Evolutionary conservation across 495 filamentous ascomycete genomes (phyloP).

Genomic region (Penicillium argentinense): DNA sequence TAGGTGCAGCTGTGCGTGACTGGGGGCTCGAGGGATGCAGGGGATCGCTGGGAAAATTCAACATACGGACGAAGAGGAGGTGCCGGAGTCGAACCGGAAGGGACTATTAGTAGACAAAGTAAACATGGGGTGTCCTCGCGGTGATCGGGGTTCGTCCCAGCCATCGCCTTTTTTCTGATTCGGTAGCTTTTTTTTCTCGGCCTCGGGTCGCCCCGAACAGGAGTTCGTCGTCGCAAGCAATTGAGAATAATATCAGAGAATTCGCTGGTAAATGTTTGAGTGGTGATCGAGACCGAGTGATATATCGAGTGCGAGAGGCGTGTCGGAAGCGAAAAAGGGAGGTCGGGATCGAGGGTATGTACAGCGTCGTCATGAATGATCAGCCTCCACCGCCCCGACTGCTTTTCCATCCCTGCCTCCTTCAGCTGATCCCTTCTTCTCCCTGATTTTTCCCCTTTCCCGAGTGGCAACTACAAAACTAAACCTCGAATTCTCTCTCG

Average conservation of each 20-base stretch:
- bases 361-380: constrained; percentile 4
- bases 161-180: constrained; percentile 9
- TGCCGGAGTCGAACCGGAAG: too few species aligned
- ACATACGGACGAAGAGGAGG: too few species aligned
- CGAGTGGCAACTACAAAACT: not conserved
- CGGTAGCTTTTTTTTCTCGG: constrained; percentile 6
- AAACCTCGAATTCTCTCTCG: not conserved
- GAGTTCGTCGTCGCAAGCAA: not conserved
- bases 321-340: not conserved
- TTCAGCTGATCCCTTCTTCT: constrained; percentile 13
- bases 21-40: not conserved
- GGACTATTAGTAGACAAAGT: too few species aligned
- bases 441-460: constrained; percentile 4
- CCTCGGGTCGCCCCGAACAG: constrained; percentile 6
- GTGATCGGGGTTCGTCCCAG: constrained; percentile 16
- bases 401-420: constrained; percentile 18
- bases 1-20: too few species aligned
- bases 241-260: not conserved
- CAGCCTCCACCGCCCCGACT: constrained; percentile 15
- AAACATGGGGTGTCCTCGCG: not conserved
- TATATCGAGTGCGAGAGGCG: not conserved
- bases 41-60: too few species aligned
- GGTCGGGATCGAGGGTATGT: too few species aligned
- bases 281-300: too few species aligned
- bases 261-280: too few species aligned